These are phyloP conservation scores for Talaromyces albobiverticillius DNA, from an alignment of 2,329 filamentous ascomycete species.

Conservation along the genomic window DNA sequence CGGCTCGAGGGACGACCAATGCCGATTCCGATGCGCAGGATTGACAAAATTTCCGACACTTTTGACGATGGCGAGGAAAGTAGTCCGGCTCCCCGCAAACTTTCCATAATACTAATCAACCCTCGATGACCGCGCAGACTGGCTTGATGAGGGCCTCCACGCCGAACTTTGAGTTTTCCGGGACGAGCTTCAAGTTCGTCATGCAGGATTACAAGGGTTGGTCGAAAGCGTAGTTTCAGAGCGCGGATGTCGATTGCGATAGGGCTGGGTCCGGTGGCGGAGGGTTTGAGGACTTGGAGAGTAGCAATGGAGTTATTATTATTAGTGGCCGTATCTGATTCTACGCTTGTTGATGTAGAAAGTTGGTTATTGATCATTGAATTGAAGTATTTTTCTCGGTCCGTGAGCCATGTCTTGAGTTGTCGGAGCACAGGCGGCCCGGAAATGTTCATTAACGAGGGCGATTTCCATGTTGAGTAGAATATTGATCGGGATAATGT, in stretches of 20 bases:
- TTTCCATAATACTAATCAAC: constrained; percentile 62
- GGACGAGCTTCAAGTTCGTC: constrained; percentile 78
- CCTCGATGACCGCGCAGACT: constrained; percentile 74
- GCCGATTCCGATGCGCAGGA: constrained; percentile 70
- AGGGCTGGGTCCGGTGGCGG: background rate
- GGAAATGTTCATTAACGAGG: constrained; percentile 78
- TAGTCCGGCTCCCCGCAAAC: constrained; percentile 45
- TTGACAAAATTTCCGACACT: constrained; percentile 28
- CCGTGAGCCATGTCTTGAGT: constrained; percentile 50
- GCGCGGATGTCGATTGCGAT: constrained; percentile 15
- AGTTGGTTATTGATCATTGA: constrained; percentile 5
- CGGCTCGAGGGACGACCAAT: constrained; percentile 78
- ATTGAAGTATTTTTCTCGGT: constrained; percentile 12
- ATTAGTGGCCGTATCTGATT: background rate
- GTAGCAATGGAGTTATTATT: background rate
- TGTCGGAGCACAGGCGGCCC: constrained; percentile 67
- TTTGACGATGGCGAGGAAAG: constrained; percentile 19
- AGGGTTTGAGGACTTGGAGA: constrained; percentile 4
- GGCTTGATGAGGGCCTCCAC: constrained; percentile 51
- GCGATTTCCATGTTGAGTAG: constrained; percentile 61
- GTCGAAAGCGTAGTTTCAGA: constrained; percentile 17
- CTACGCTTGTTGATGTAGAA: background rate
- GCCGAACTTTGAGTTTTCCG: constrained; percentile 64
- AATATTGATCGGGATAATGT: constrained; percentile 38
- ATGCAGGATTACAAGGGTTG: constrained; percentile 72